These are phyloP conservation scores for Chlamydomonas schloesseri DNA, from an alignment of 139 green algal species.

Conservation along the genomic window DNA sequence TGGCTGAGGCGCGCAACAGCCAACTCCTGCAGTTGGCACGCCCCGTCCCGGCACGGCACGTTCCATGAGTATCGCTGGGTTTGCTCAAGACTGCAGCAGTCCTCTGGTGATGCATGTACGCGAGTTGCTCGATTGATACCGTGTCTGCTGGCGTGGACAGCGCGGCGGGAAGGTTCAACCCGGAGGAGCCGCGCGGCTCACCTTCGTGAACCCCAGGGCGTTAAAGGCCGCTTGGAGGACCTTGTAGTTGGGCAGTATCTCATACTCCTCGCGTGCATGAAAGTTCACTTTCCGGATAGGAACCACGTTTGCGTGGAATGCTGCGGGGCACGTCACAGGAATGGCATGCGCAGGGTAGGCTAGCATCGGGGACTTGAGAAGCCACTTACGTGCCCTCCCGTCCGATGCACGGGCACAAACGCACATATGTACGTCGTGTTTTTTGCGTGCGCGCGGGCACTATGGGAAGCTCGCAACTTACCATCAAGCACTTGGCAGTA, in stretches of 20 bases:
- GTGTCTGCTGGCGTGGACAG: neutral
- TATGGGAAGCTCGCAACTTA: neutral
- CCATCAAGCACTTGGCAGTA: constrained; percentile 65
- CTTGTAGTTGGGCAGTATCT: constrained; percentile 76
- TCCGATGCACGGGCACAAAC: too few relatives aligned
- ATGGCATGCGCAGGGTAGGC: neutral
- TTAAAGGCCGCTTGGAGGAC: constrained; percentile 66
- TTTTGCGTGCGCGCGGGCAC: too few relatives aligned
- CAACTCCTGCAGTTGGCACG: constrained; percentile 55
- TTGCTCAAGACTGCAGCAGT: too few relatives aligned
- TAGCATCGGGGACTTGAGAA: neutral
- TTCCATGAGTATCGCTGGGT: too few relatives aligned
- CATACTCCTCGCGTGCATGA: constrained; percentile 63
- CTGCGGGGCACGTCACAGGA: neutral
- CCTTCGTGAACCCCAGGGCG: constrained; percentile 56
- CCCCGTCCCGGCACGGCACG: too few relatives aligned
- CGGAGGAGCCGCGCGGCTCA: constrained; percentile 5
- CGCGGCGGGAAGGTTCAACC: too few relatives aligned
- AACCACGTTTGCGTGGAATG: constrained; percentile 5
- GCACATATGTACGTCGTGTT: too few relatives aligned
- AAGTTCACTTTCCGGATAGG: constrained; percentile 69
- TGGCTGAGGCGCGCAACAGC: constrained; percentile 60
- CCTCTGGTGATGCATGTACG: too few relatives aligned
- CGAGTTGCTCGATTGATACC: neutral
- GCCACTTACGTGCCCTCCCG: too few relatives aligned